A percentile compares a stretch with the other conserved stretches of the same genome.
These are phyloP conservation scores for Centrapalus pauciflorus DNA, from an alignment of 129 eudicot species.

Conservation along the genomic window DNA sequence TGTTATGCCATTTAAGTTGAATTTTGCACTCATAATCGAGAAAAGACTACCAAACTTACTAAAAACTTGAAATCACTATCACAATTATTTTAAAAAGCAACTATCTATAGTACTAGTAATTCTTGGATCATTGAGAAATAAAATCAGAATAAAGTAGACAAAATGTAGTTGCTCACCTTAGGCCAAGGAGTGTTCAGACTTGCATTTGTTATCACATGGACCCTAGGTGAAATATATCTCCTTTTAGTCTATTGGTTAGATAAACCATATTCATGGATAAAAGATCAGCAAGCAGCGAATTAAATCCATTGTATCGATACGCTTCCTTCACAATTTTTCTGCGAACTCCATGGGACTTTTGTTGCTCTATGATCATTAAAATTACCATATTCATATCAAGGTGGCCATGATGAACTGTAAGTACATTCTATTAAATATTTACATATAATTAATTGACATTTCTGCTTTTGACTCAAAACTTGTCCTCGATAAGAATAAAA, in stretches of 20 bases:
- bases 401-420: not conserved
- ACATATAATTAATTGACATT: not conserved
- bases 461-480: not conserved
- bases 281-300: constrained; percentile 70
- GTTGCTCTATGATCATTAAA: constrained; percentile 42
- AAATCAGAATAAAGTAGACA: not conserved
- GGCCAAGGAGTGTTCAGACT: constrained; percentile 79
- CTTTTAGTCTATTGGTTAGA: constrained; percentile 67
- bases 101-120: too few relatives aligned
- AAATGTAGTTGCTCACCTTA: constrained; percentile 42
- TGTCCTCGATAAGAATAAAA: not conserved
- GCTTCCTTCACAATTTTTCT: constrained; percentile 51
- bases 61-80: too few relatives aligned
- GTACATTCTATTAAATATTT: not conserved
- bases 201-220: constrained; percentile 72
- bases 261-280: constrained; percentile 68
- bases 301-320: constrained; percentile 63
- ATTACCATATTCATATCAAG: constrained; percentile 1
- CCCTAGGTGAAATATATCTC: constrained; percentile 58
- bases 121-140: not conserved
- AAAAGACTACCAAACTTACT: too few relatives aligned
- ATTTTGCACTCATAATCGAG: not conserved
- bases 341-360: constrained; percentile 58
- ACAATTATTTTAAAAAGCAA: too few relatives aligned
- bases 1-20: not conserved